Evolutionary conservation across 768 basidiomycete genomes (phyloP).

Genomic region (Stropharia rugosoannulata): DNA sequence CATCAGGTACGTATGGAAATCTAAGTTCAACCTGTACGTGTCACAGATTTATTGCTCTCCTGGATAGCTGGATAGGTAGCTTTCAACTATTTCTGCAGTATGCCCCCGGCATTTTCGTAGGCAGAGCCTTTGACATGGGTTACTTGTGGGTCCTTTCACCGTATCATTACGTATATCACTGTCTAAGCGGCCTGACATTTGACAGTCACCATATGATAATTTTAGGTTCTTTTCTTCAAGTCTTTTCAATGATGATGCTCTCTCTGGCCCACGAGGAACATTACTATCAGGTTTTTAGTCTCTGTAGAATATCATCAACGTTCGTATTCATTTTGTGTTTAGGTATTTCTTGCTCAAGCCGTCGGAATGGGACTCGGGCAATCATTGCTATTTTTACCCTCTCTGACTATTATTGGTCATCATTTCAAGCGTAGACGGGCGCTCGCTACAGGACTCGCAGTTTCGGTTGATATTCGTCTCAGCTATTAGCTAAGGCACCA

Average conservation of each 20-base stretch:
- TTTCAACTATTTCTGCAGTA: slow-evolving; percentile 47
- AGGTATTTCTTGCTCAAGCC: slow-evolving; percentile 55
- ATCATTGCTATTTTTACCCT: slow-evolving; percentile 50
- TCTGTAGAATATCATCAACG: not conserved
- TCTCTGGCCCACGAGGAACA: slow-evolving; percentile 38
- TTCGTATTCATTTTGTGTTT: not conserved
- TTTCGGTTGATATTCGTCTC: slow-evolving; percentile 37
- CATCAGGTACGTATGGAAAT: slow-evolving; percentile 30
- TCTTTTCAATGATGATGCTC: slow-evolving; percentile 41
- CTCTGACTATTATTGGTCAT: slow-evolving; percentile 44
- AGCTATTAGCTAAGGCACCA: not conserved
- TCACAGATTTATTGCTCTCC: slow-evolving; percentile 1
- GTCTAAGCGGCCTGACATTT: slow-evolving; percentile 13
- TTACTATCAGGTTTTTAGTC: slow-evolving; percentile 40
- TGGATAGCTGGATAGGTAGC: slow-evolving; percentile 47
- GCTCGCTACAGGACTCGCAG: slow-evolving; percentile 36
- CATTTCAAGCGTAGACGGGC: slow-evolving; percentile 40
- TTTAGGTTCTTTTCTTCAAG: slow-evolving; percentile 34
- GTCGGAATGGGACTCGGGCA: slow-evolving; percentile 55
- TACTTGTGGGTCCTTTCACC: slow-evolving; percentile 37
- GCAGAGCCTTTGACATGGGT: slow-evolving; percentile 44
- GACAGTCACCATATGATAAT: slow-evolving; percentile 34
- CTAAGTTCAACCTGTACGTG: not conserved
- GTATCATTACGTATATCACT: slow-evolving; percentile 7
- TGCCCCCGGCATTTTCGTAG: slow-evolving; percentile 37